Base-by-base conservation (phyloP, 139 green algal genomes). In the Spirogloea muscicola region DNA sequence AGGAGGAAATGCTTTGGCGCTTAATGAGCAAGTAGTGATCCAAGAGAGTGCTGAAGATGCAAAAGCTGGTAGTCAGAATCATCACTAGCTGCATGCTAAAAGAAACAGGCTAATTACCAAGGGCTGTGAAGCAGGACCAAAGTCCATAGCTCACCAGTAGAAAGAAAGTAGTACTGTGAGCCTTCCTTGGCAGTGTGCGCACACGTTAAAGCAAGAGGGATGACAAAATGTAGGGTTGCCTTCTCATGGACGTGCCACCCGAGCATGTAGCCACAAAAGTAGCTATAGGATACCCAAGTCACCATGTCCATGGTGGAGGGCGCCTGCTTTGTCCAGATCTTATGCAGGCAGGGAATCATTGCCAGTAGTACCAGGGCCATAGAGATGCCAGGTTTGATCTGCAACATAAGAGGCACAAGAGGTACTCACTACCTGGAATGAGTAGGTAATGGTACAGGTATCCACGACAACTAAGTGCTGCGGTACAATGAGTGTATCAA, bases 191-290 rank as follows among this genome's bases (percentile, higher is more conserved):
- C 29, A 2, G 3, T 38, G 2, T 51, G 41, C 6, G 76, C 48
- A 0, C 77, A 84, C 4, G 81, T 58, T n/a, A 95, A 34, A 9
- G 74, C 80, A 57, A 90, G 42, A 4, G 88, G 87, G 3, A 93
- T 39, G 0, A 82, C 63, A 33, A 92, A 86, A 68, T 87, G 87
- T 7, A 98, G 80, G 2, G 89, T 76, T 0, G 93, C 93, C 86
- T 98, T 98, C 70, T 98, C 93, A 64, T 98, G 93, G 41, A 98
- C 93, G 74, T 98, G 94, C 82, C 92, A 98, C 5, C 92, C 91
- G 48, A 90, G 86, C 80, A 94, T 85, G 72, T 94, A 96, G 40
- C 86, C 87, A 58, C 84, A 91, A 64, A 96, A 39, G 58, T 77
- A 82, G 49, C 37, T 44, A 37, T 80, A 81, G 9, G 71, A 49